A percentile compares a stretch with the other conserved stretches of the same genome.
These are phyloP conservation scores for Zygosaccharomyces sapae DNA, from an alignment of 1,139 yeast species.

Conservation along the genomic window DNA sequence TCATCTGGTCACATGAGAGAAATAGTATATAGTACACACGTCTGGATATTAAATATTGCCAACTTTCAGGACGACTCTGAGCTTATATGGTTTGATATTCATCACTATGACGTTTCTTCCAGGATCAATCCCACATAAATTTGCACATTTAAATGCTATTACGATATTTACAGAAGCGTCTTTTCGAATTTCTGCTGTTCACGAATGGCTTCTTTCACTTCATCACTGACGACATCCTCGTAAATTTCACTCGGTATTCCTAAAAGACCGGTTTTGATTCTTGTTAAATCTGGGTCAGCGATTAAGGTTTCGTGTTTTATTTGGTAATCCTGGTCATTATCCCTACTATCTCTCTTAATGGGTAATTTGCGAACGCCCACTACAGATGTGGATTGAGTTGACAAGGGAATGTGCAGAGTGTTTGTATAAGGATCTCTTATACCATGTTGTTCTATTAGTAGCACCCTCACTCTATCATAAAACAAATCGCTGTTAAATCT, in stretches of 20 bases:
- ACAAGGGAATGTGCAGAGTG: slow-evolving; percentile 60
- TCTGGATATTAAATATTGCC: too few species aligned
- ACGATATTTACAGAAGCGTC: slow-evolving; percentile 2
- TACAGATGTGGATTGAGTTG: slow-evolving; percentile 63
- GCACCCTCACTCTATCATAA: slow-evolving; percentile 52
- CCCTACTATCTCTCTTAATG: slow-evolving; percentile 15
- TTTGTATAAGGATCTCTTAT: slow-evolving; percentile 82
- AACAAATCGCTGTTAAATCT: slow-evolving; percentile 61
- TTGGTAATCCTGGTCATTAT: slow-evolving; percentile 20
- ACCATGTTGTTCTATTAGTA: slow-evolving; percentile 49
- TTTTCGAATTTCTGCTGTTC: slow-evolving; percentile 60
- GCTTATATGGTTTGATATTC: too few species aligned
- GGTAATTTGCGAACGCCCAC: slow-evolving; percentile 37
- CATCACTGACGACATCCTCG: slow-evolving; percentile 54
- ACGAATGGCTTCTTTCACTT: slow-evolving; percentile 55
- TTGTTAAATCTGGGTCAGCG: slow-evolving; percentile 44
- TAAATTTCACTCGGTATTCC: slow-evolving; percentile 57
- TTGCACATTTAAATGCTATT: background rate
- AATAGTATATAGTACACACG: background rate
- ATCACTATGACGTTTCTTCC: background rate
- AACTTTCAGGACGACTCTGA: too few species aligned
- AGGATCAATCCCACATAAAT: background rate
- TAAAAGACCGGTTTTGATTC: slow-evolving; percentile 56
- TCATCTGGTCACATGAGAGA: slow-evolving; percentile 1
- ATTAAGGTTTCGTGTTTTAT: slow-evolving; percentile 52